These are phyloP conservation scores for Emergomyces africanus DNA, from an alignment of 2,329 filamentous ascomycete species.

Conservation along the genomic window DNA sequence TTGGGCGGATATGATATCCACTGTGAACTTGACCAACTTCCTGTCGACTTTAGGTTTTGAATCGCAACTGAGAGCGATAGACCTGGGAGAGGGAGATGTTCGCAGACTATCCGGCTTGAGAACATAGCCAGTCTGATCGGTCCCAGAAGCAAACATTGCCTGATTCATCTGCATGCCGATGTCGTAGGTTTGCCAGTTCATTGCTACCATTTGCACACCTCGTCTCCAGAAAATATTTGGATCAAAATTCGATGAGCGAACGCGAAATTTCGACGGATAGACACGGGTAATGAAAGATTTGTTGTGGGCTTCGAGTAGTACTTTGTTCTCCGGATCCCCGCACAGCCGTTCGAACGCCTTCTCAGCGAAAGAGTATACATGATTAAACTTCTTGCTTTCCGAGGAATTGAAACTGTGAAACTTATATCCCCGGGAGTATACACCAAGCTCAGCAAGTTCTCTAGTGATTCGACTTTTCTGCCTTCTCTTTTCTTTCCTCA, in stretches of 20 bases:
- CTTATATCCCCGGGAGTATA: slow-evolving; percentile 66
- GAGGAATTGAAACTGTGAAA: slow-evolving; percentile 66
- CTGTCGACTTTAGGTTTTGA: slow-evolving; percentile 53
- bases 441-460: slow-evolving; percentile 70
- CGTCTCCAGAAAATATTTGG: slow-evolving; percentile 87
- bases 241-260: slow-evolving; percentile 88
- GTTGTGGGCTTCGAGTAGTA: slow-evolving; percentile 76
- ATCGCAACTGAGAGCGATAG: slow-evolving; percentile 15
- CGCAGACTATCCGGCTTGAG: slow-evolving; percentile 82
- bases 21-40: slow-evolving; percentile 70
- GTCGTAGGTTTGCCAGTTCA: slow-evolving; percentile 98
- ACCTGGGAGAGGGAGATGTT: slow-evolving; percentile 13
- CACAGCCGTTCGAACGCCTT: slow-evolving; percentile 72
- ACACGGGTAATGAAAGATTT: slow-evolving; percentile 85
- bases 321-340: slow-evolving; percentile 61
- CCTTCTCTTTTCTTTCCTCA: slow-evolving; percentile 45
- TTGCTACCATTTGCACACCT: slow-evolving; percentile 91
- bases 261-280: slow-evolving; percentile 70
- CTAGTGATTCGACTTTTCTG: slow-evolving; percentile 76
- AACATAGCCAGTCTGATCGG: slow-evolving; percentile 80
- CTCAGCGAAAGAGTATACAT: slow-evolving; percentile 93
- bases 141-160: slow-evolving; percentile 89
- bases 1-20: slow-evolving; percentile 87
- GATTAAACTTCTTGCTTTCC: slow-evolving; percentile 78
- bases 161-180: slow-evolving; percentile 92